phyloP scores from a whole-genome alignment of 2,329 filamentous ascomycete genomes.

The Chrysoporthe austroafricana region DNA sequence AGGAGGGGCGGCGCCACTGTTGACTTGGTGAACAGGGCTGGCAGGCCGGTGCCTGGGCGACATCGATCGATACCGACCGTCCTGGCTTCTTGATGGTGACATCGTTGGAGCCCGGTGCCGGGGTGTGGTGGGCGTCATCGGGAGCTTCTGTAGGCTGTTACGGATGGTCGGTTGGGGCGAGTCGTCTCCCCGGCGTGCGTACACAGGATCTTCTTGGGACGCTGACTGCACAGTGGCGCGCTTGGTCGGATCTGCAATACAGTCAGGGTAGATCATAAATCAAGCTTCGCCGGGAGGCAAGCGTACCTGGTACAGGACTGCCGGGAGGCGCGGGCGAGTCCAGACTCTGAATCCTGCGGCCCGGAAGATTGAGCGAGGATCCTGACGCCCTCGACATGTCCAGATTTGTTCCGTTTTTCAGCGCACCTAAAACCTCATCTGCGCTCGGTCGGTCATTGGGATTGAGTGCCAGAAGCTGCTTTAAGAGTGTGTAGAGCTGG shows the following conservation, averaged over 20 bases:
- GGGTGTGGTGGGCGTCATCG: conserved; percentile 35
- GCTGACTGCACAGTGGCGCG: conserved; percentile 38
- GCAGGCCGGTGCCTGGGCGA: conserved; percentile 29
- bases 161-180: conserved; percentile 36
- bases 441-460: conserved; percentile 80
- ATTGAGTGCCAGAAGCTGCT: conserved; percentile 76
- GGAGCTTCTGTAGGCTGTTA: conserved; percentile 40
- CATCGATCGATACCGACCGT: conserved; percentile 34
- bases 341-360: conserved; percentile 57
- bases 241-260: conserved; percentile 39
- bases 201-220: conserved; percentile 37
- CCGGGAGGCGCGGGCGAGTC: conserved; percentile 56
- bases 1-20: conserved; percentile 39
- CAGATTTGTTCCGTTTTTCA: conserved; percentile 67
- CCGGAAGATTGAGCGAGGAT: conserved; percentile 46
- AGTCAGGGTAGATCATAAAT: conserved; percentile 21
- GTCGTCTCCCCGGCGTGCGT: conserved; percentile 32
- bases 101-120: conserved; percentile 40
- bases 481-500: conserved; percentile 83
- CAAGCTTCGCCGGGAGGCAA: conserved; percentile 24
- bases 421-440: conserved; percentile 79
- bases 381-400: conserved; percentile 44
- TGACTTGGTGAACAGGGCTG: conserved; percentile 13
- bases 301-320: conserved; percentile 52
- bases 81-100: conserved; percentile 47